Evolutionary conservation across 129 eudicot genomes (phyloP).

Genomic region (Flaveria trinervia): DNA sequence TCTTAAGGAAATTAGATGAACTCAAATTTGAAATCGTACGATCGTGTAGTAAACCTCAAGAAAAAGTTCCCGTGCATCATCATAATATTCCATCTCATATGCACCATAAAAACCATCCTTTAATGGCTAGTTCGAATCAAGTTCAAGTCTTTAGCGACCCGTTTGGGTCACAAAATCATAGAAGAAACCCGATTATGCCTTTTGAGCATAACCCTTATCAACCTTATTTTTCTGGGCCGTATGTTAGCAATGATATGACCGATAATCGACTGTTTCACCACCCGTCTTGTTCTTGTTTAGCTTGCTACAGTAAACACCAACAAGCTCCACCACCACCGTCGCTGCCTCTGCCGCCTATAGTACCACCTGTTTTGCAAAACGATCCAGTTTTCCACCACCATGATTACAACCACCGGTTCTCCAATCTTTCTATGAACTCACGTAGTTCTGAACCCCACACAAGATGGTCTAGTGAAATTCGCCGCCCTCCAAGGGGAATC

Average conservation of each 20-base stretch:
- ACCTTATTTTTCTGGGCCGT: constrained; percentile 56
- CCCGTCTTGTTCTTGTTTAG: constrained; percentile 72
- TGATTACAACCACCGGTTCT: constrained; percentile 43
- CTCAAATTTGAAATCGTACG: constrained; percentile 70
- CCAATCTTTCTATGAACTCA: constrained; percentile 43
- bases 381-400: constrained; percentile 46
- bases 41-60: constrained; percentile 55
- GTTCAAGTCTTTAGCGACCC: constrained; percentile 58
- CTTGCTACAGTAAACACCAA: constrained; percentile 60
- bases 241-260: constrained; percentile 40
- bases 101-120: constrained; percentile 41
- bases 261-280: constrained; percentile 50
- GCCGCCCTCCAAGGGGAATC: constrained; percentile 55
- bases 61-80: constrained; percentile 48
- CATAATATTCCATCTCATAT: constrained; percentile 44
- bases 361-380: constrained; percentile 27
- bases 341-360: constrained; percentile 22
- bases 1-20: constrained; percentile 82
- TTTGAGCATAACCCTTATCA: constrained; percentile 49
- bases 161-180: constrained; percentile 52
- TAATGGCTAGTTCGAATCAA: constrained; percentile 40
- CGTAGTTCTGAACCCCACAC: constrained; percentile 38
- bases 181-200: constrained; percentile 42
- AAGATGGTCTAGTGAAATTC: constrained; percentile 57
- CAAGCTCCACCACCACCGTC: constrained; percentile 49